phyloP scores from a whole-genome alignment of 1,284 basidiomycete species.

The Rhodotorula sp. region DNA sequence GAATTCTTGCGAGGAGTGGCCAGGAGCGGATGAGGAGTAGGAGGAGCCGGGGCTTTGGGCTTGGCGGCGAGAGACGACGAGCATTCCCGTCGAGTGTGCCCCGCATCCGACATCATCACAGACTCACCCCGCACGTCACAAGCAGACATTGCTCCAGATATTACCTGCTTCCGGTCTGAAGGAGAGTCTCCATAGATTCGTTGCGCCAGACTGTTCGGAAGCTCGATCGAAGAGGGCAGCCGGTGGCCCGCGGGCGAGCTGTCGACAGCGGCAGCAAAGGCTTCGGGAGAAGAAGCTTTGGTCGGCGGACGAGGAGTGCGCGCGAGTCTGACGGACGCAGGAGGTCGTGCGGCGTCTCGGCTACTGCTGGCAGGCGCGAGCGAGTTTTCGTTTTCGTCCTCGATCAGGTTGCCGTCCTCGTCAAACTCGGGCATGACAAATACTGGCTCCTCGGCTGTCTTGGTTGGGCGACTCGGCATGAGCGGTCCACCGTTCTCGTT shows the following conservation, averaged over 20 bases:
- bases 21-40: no score
- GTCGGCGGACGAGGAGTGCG: background rate
- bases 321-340: background rate
- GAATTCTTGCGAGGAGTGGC: no score
- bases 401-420: constrained; percentile 27
- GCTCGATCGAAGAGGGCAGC: constrained; percentile 18
- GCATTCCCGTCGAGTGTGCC: no score
- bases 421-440: constrained; percentile 21
- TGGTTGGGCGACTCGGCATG: background rate
- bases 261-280: no score
- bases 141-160: no score
- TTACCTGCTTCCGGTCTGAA: no score
- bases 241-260: background rate
- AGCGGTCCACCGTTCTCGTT: no score
- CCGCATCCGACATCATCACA: no score
- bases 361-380: background rate
- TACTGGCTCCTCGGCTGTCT: background rate
- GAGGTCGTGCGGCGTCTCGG: background rate
- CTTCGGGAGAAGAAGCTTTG: background rate
- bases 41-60: no score
- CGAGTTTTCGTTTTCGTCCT: background rate
- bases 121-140: no score
- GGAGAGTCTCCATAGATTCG: background rate
- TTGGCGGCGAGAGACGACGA: no score
- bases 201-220: background rate